Conservation (phyloP, 345 rosid genomes). For the Ceriops decandra region DNA sequence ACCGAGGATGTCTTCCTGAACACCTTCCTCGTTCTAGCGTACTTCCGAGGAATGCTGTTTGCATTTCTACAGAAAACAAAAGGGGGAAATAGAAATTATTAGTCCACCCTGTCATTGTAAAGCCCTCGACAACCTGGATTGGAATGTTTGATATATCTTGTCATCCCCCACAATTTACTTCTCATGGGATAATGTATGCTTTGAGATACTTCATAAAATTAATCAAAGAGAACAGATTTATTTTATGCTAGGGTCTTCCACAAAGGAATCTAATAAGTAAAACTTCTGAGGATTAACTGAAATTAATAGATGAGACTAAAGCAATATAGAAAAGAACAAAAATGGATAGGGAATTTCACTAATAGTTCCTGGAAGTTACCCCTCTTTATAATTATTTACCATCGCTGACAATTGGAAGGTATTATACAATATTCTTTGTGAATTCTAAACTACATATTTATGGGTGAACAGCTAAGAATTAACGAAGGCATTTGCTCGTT, state of each 20-base stretch:
- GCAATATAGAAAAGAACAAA: neutral
- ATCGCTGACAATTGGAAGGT: no score
- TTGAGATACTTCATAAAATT: no score
- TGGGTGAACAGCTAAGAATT: neutral
- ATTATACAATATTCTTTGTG: no score
- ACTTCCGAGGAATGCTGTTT: no score
- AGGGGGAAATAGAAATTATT: neutral
- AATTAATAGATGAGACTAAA: neutral
- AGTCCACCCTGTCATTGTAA: neutral
- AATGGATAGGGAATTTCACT: neutral
- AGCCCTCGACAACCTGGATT: neutral
- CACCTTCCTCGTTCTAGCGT: conserved; percentile 43
- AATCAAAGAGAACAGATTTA: no score
- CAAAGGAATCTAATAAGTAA: no score
- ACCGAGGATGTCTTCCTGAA: conserved; percentile 64
- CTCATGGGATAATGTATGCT: neutral
- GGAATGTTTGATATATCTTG: no score
- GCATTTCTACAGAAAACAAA: no score
- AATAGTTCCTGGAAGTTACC: no score
- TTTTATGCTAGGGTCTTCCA: no score
- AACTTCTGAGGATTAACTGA: neutral
- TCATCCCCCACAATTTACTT: neutral
- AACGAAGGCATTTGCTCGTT: conserved; percentile 1
- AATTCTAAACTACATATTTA: no score
- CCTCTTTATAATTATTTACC: no score